Percentiles rank a stretch among this genome's conserved stretches.
Evolutionary conservation across 257 asterid species (phyloP).

Genomic region (Fraxinus excelsior): DNA sequence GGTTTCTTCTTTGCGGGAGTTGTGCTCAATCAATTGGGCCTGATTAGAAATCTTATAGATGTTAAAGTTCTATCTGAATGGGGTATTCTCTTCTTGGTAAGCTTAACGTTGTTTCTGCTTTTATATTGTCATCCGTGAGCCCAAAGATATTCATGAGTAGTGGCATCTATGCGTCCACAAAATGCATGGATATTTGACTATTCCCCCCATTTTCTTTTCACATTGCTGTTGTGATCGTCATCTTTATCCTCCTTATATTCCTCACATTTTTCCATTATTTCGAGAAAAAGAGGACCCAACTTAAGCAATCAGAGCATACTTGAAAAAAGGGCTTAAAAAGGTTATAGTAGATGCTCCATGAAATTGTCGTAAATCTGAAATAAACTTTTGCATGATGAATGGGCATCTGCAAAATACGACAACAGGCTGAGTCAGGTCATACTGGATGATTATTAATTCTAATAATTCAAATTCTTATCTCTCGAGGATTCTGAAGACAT

Average conservation of each 20-base stretch:
- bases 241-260: not conserved
- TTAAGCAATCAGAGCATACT: not conserved
- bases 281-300: not conserved
- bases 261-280: not conserved
- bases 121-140: not conserved
- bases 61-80: slow-evolving; percentile 97
- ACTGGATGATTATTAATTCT: not conserved
- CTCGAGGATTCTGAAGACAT: slow-evolving; percentile 5
- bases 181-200: not conserved
- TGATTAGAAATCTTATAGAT: slow-evolving; percentile 85
- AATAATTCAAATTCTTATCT: not conserved
- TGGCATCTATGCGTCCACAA: not conserved
- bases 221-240: not conserved
- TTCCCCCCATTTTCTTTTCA: not conserved
- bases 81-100: slow-evolving; percentile 98
- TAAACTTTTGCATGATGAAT: not conserved
- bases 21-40: slow-evolving; percentile 92
- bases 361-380: not conserved
- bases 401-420: not conserved
- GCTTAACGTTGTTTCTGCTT: slow-evolving; percentile 26
- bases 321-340: not conserved
- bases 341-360: not conserved
- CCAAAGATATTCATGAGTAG: not conserved
- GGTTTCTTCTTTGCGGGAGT: slow-evolving; percentile 99
- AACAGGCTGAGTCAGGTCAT: not conserved